These are phyloP conservation scores for Podila clonocystis DNA, from an alignment of 192 early-diverging fungal species.

Conservation along the genomic window DNA sequence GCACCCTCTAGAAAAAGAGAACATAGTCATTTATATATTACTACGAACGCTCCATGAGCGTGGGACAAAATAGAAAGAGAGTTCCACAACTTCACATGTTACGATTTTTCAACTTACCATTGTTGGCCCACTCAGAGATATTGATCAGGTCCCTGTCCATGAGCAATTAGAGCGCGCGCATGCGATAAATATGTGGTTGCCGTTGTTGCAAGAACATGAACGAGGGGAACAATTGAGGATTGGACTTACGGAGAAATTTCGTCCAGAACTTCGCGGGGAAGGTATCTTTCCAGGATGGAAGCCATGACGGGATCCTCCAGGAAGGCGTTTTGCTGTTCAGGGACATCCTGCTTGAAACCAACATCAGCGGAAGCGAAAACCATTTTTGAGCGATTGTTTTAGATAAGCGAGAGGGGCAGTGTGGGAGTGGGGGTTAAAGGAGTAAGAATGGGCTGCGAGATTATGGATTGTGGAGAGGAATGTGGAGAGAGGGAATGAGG, in stretches of 20 bases:
- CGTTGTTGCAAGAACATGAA: not conserved
- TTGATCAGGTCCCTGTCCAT: constrained; percentile 32
- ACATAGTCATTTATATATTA: not conserved
- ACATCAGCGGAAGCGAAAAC: constrained; percentile 42
- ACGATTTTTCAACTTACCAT: constrained; percentile 5
- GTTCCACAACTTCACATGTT: not conserved
- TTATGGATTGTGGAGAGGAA: not conserved
- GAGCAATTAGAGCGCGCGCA: not conserved
- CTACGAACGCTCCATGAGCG: not conserved
- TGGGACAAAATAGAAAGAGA: not conserved
- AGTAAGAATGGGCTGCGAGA: not conserved
- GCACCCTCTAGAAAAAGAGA: constrained; percentile 54
- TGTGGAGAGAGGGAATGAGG: not conserved
- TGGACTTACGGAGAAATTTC: constrained; percentile 55
- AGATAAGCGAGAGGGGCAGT: not conserved
- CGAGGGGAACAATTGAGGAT: constrained; percentile 8
- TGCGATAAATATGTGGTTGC: not conserved
- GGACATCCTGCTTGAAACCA: constrained; percentile 50
- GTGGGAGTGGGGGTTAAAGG: not conserved
- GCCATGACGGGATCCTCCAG: constrained; percentile 57
- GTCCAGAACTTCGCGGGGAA: constrained; percentile 57
- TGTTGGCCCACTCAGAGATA: constrained; percentile 36
- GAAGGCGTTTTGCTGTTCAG: constrained; percentile 32
- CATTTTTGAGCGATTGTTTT: constrained; percentile 12
- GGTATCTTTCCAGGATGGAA: constrained; percentile 56